Evolutionary conservation across 495 filamentous ascomycete genomes (phyloP).

Genomic region (Penicillium nucicola): DNA sequence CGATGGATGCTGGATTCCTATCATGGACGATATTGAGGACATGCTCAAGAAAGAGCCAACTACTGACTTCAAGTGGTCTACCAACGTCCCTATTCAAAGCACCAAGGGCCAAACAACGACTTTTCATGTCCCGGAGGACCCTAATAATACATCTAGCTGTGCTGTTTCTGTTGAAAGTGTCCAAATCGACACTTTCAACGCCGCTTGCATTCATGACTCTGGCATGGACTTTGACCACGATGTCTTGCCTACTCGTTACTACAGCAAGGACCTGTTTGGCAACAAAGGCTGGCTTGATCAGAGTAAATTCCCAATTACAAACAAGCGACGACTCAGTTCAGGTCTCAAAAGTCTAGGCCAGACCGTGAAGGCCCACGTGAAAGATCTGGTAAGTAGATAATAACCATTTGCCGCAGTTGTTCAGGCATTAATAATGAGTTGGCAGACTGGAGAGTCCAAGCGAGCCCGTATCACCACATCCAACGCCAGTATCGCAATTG

Average conservation of each 20-base stretch:
- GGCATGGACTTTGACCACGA: background rate
- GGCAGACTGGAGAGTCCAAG: conserved; percentile 11
- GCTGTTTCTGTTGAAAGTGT: background rate
- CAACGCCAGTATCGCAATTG: conserved; percentile 10
- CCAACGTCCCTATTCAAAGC: too few species aligned
- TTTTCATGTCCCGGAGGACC: too few species aligned
- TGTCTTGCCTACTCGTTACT: conserved; percentile 1
- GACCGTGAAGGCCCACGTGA: background rate
- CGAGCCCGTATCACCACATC: background rate
- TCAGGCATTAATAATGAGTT: too few species aligned
- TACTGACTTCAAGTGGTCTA: too few species aligned
- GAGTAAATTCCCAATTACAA: conserved; percentile 22
- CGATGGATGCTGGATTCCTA: too few species aligned
- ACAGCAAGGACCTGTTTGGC: conserved; percentile 54
- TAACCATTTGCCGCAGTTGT: too few species aligned
- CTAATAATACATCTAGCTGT: background rate
- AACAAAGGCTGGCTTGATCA: conserved; percentile 49
- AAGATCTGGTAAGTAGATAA: too few species aligned
- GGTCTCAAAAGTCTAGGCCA: conserved; percentile 20
- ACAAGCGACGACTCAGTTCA: conserved; percentile 35
- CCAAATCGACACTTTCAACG: too few species aligned
- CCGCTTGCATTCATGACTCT: too few species aligned
- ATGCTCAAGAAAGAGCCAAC: too few species aligned
- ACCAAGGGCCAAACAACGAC: too few species aligned
- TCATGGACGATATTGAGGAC: too few species aligned